A percentile compares a stretch with the other conserved stretches of the same genome.
Evolutionary conservation across 2,329 filamentous ascomycete genomes (phyloP).

Genomic region (Fusarium redolens): DNA sequence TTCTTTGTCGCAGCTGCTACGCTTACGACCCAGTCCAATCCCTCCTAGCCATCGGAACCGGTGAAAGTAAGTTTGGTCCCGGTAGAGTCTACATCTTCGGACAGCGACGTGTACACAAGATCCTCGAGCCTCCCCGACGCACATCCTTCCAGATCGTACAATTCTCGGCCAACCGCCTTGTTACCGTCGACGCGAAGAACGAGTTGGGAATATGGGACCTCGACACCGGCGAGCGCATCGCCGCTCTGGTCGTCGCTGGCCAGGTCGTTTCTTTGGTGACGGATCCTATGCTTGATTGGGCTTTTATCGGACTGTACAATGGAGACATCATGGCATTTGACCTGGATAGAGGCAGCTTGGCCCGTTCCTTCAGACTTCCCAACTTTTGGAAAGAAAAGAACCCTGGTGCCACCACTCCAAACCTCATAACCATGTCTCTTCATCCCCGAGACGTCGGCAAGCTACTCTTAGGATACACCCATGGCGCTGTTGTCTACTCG

Average conservation of each 20-base stretch:
- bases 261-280: constrained; percentile 79
- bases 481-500: constrained; percentile 90
- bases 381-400: constrained; percentile 87
- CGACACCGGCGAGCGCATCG: constrained; percentile 72
- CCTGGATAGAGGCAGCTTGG: constrained; percentile 80
- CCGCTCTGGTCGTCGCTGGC: constrained; percentile 80
- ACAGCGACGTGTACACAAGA: constrained; percentile 80
- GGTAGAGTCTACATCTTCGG: constrained; percentile 93
- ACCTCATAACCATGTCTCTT: constrained; percentile 82
- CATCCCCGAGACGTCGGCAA: constrained; percentile 94
- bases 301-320: constrained; percentile 82
- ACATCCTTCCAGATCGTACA: constrained; percentile 82
- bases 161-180: constrained; percentile 86
- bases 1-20: constrained; percentile 67
- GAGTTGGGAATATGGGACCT: constrained; percentile 88
- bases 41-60: constrained; percentile 90
- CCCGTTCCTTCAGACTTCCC: constrained; percentile 79
- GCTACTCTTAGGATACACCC: constrained; percentile 88
- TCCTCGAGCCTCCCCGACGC: constrained; percentile 75
- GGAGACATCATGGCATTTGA: constrained; percentile 95
- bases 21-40: constrained; percentile 96
- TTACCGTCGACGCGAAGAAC: constrained; percentile 87
- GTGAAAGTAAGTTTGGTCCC: constrained; percentile 84
- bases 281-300: constrained; percentile 94
- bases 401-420: constrained; percentile 67